Percentiles rank a stretch among this genome's conserved stretches.
These are phyloP conservation scores for Leucogyrophana mollusca DNA, from an alignment of 768 basidiomycete species.

Conservation along the genomic window DNA sequence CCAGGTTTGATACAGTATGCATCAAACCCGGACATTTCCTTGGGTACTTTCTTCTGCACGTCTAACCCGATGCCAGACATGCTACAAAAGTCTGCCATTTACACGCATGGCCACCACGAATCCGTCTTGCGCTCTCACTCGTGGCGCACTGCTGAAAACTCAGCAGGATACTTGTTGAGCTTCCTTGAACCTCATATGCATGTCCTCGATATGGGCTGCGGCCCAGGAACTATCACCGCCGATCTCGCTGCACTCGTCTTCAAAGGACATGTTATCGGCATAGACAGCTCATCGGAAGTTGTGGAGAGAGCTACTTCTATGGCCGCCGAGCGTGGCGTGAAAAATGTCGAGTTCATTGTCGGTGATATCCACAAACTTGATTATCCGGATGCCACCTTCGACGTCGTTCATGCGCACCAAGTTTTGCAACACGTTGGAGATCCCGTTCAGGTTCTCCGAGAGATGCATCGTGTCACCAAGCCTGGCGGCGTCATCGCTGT, in stretches of 20 bases:
- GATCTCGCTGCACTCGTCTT: constrained; percentile 37
- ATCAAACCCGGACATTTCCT: too few species aligned
- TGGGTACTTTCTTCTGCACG: too few species aligned
- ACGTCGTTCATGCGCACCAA: constrained; percentile 50
- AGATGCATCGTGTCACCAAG: constrained; percentile 50
- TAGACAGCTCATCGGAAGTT: constrained; percentile 32
- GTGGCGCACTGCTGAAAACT: constrained; percentile 36
- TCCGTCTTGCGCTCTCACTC: constrained; percentile 29
- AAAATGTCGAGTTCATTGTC: constrained; percentile 37
- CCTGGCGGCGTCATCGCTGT: constrained; percentile 44
- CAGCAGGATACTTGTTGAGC: constrained; percentile 34
- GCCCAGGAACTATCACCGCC: constrained; percentile 45
- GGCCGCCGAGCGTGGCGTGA: constrained; percentile 24
- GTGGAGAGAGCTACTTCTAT: constrained; percentile 30
- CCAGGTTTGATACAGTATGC: too few species aligned
- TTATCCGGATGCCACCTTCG: constrained; percentile 38
- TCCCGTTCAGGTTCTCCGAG: constrained; percentile 37
- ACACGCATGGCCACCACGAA: constrained; percentile 17
- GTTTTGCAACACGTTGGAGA: constrained; percentile 48
- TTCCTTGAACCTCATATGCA: constrained; percentile 32
- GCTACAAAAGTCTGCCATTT: too few species aligned
- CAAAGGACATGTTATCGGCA: constrained; percentile 37
- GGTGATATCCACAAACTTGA: constrained; percentile 41
- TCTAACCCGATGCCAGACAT: too few species aligned
- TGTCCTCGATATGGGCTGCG: constrained; percentile 49